A percentile compares a stretch with the other conserved stretches of the same genome.
These are phyloP conservation scores for Elongisporangium prolatum DNA, from an alignment of 352 stramenopile species.

Conservation along the genomic window DNA sequence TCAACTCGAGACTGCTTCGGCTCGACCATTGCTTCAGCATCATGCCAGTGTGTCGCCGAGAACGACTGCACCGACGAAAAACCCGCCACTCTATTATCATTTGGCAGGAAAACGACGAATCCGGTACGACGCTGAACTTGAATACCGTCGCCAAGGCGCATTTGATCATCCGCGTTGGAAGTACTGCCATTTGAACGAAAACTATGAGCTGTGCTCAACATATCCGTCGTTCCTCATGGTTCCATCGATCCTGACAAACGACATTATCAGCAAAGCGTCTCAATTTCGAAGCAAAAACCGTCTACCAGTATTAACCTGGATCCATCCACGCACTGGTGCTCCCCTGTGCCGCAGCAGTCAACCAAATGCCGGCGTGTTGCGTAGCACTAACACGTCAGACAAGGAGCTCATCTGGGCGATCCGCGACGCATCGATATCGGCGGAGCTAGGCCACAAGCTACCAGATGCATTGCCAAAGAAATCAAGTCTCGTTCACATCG, in stretches of 20 bases:
- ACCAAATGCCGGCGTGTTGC: conserved; percentile 93
- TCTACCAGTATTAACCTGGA: conserved; percentile 87
- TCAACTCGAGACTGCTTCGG: background rate
- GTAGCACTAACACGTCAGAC: conserved; percentile 89
- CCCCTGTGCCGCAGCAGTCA: conserved; percentile 93
- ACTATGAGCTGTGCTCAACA: conserved; percentile 68
- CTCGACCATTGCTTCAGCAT: conserved; percentile 20
- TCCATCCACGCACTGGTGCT: conserved; percentile 84
- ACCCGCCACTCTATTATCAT: conserved; percentile 19
- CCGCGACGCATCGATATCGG: conserved; percentile 67
- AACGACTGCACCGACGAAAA: conserved; percentile 1
- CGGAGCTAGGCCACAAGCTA: conserved; percentile 26
- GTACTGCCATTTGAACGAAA: conserved; percentile 47
- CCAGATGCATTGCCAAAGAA: conserved; percentile 47
- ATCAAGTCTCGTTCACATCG: conserved; percentile 76
- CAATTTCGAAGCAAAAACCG: conserved; percentile 74
- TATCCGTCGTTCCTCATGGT: conserved; percentile 78
- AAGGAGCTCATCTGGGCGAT: conserved; percentile 87
- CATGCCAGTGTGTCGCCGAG: conserved; percentile 33
- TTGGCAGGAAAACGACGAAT: conserved; percentile 53
- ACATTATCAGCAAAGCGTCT: conserved; percentile 60
- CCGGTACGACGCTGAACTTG: conserved; percentile 55
- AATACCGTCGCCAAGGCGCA: conserved; percentile 61
- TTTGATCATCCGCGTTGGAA: conserved; percentile 67
- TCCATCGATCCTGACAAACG: conserved; percentile 49